Evolutionary conservation across 1,139 yeast species (phyloP).

Genomic region (Diutina mesorugosa): DNA sequence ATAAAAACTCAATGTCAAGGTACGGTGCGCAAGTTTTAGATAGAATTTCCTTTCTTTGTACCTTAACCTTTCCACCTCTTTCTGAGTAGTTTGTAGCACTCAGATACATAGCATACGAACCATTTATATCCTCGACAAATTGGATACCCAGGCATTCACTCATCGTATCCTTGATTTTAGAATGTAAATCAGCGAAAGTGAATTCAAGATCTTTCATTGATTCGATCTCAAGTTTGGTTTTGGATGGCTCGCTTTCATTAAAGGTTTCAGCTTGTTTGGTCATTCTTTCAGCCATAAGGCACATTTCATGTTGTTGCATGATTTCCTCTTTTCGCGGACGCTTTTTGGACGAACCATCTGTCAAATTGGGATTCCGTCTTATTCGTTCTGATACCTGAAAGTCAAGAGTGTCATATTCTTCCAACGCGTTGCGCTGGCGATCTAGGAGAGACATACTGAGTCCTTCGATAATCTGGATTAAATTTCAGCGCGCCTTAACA

Average conservation of each 20-base stretch:
- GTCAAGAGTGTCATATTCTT: not conserved
- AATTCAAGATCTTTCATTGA: not conserved
- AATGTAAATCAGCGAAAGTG: not conserved
- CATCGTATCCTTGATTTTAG: not conserved
- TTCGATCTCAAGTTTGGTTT: not conserved
- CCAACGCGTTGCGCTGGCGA: not conserved
- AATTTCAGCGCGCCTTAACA: not conserved
- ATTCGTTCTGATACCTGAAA: not conserved
- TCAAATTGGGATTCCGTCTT: not conserved
- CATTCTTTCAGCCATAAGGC: not conserved
- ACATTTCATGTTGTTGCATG: not conserved
- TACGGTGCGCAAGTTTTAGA: not conserved
- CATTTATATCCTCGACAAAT: not conserved
- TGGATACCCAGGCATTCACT: not conserved
- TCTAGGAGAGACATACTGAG: not conserved
- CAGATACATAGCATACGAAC: not conserved
- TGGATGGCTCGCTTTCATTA: not conserved
- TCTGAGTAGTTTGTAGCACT: not conserved
- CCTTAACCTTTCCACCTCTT: not conserved
- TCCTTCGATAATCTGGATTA: not conserved
- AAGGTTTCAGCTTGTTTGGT: not conserved
- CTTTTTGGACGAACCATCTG: not conserved
- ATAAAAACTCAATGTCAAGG: not conserved
- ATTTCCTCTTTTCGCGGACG: not conserved
- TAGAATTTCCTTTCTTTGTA: not conserved